Evolutionary conservation across 2,329 filamentous ascomycete genomes (phyloP).

Genomic region (Fusarium ambrosium): DNA sequence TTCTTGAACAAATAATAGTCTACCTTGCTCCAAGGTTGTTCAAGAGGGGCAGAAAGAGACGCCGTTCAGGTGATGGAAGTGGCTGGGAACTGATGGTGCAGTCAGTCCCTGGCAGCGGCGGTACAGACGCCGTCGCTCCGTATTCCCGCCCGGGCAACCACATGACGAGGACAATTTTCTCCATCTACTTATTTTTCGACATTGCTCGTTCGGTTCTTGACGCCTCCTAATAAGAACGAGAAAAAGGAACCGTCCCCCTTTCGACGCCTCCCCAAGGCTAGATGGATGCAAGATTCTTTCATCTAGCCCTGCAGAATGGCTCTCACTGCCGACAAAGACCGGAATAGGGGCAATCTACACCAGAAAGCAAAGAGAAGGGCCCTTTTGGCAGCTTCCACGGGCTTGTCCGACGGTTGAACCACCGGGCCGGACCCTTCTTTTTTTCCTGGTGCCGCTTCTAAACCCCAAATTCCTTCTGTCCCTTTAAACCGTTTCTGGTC

Average conservation of each 20-base stretch:
- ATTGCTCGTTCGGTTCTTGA: background rate
- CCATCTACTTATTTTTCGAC: background rate
- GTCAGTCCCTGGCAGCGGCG: conserved; percentile 14
- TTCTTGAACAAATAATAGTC: background rate
- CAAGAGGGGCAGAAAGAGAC: conserved; percentile 6
- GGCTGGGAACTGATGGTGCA: conserved; percentile 5
- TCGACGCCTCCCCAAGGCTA: background rate
- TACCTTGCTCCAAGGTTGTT: background rate
- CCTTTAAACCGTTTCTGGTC: background rate
- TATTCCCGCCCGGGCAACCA: background rate
- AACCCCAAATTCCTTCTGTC: conserved; percentile 6
- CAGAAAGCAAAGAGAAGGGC: conserved; percentile 4
- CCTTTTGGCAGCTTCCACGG: conserved; percentile 6
- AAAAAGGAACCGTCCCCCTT: conserved; percentile 9
- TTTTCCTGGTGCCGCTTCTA: conserved; percentile 19
- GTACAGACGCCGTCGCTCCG: background rate
- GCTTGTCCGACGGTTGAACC: conserved; percentile 26
- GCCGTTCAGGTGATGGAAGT: conserved; percentile 15
- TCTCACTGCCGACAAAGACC: background rate
- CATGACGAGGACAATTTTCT: background rate
- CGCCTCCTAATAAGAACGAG: background rate
- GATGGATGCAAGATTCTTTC: background rate
- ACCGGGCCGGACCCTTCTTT: conserved; percentile 24
- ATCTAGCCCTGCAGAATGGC: background rate
- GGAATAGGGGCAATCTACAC: conserved; percentile 15